A percentile compares a stretch with the other conserved stretches of the same genome.
phyloP scores from a whole-genome alignment of 2,329 filamentous ascomycete genomes.

The Venturia carpophila region DNA sequence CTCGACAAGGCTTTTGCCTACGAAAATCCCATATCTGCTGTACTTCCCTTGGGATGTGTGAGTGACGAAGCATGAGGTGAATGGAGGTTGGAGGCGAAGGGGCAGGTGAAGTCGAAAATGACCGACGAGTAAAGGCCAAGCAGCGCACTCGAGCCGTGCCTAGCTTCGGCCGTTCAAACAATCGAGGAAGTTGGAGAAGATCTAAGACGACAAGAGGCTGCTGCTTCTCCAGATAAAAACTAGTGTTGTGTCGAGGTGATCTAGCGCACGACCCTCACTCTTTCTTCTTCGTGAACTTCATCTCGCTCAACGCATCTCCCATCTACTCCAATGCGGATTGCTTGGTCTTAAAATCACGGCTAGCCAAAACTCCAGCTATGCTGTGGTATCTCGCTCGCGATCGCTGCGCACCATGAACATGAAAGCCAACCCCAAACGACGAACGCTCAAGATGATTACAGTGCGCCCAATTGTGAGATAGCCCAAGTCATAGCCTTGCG shows the following conservation, averaged over 20 bases:
- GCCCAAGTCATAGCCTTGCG: constrained; percentile 35
- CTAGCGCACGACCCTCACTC: neutral
- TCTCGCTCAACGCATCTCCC: neutral
- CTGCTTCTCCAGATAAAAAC: neutral
- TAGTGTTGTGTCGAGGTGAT: neutral
- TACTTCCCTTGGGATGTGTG: too few relatives aligned
- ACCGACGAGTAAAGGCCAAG: too few relatives aligned
- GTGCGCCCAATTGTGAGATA: constrained; percentile 30
- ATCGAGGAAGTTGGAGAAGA: neutral
- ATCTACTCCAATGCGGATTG: neutral
- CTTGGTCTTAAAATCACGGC: neutral
- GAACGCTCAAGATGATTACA: neutral
- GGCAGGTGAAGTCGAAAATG: too few relatives aligned
- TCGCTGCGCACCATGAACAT: neutral
- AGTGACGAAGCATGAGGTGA: too few relatives aligned
- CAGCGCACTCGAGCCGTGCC: too few relatives aligned
- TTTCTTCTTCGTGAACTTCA: neutral
- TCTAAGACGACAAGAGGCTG: neutral
- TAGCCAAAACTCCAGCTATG: neutral
- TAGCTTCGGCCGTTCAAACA: too few relatives aligned
- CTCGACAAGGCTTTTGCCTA: too few relatives aligned
- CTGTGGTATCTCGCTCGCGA: constrained; percentile 4
- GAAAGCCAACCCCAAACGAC: neutral
- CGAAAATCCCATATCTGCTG: too few relatives aligned
- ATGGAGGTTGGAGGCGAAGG: too few relatives aligned